phyloP scores from a whole-genome alignment of 768 basidiomycete genomes.

The Mycena crocata region DNA sequence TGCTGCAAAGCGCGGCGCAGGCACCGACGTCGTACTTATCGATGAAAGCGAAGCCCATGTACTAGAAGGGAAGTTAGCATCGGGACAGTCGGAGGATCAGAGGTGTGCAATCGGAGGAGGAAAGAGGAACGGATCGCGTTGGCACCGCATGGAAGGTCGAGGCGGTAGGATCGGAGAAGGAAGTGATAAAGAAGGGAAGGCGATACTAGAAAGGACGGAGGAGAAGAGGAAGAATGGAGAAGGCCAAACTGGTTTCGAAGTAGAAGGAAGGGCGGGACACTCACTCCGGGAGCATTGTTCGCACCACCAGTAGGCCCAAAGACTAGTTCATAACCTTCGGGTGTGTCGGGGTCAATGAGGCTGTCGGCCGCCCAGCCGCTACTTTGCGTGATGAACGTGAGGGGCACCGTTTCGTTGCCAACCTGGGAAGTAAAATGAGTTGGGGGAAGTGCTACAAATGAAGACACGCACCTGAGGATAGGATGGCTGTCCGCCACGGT shows the following conservation, averaged over 20 bases:
- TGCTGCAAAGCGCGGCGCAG: constrained; percentile 58
- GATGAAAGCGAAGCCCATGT: constrained; percentile 64
- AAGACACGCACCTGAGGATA: constrained; percentile 37
- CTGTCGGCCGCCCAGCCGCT: constrained; percentile 53
- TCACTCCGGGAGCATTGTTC: constrained; percentile 58
- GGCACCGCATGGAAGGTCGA: neutral
- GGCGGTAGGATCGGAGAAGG: too few relatives aligned
- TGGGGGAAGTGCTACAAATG: constrained; percentile 30
- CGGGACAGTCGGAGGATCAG: neutral
- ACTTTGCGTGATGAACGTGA: constrained; percentile 58
- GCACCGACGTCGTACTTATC: constrained; percentile 59
- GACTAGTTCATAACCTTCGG: constrained; percentile 58
- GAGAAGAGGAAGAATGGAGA: neutral
- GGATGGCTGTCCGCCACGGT: constrained; percentile 57
- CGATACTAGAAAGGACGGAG: neutral
- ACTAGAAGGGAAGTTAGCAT: constrained; percentile 44
- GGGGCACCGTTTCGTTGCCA: constrained; percentile 26
- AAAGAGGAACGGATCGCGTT: constrained; percentile 1
- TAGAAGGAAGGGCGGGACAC: constrained; percentile 26
- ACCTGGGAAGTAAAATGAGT: constrained; percentile 28
- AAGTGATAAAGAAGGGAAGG: neutral
- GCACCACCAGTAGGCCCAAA: constrained; percentile 60
- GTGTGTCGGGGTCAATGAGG: constrained; percentile 52
- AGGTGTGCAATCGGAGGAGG: neutral
- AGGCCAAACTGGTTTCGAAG: too few relatives aligned